These are phyloP conservation scores for Nitzschia sp. DNA, from an alignment of 108 stramenopile genomes.

Conservation along the genomic window DNA sequence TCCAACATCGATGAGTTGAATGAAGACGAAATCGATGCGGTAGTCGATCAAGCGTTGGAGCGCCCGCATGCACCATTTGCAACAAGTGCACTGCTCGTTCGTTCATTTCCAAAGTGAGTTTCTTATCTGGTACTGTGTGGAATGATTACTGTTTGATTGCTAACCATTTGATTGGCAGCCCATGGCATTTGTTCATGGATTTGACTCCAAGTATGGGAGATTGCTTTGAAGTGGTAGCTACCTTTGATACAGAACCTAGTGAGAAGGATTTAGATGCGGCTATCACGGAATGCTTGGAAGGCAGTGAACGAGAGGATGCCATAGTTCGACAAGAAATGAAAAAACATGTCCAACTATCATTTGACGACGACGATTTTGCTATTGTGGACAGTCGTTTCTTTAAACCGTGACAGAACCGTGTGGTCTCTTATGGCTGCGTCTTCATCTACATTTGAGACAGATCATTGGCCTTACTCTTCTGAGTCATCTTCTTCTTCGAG, in stretches of 20 bases:
- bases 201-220: constrained; percentile 80
- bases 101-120: constrained; percentile 83
- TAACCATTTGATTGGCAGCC: constrained; percentile 33
- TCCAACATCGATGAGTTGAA: neutral
- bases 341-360: constrained; percentile 55
- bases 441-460: neutral
- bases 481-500: constrained; percentile 1
- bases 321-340: constrained; percentile 90
- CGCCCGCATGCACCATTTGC: constrained; percentile 76
- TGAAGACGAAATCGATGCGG: constrained; percentile 45
- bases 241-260: constrained; percentile 77
- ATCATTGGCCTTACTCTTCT: neutral
- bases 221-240: constrained; percentile 88
- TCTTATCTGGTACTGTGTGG: neutral
- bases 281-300: constrained; percentile 87
- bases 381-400: neutral
- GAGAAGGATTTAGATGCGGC: constrained; percentile 79
- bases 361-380: constrained; percentile 14
- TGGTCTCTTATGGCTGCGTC: too few species aligned
- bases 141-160: neutral
- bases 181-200: constrained; percentile 92
- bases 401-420: too few species aligned
- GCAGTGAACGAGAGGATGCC: constrained; percentile 85
- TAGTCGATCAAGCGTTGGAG: constrained; percentile 28
- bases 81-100: constrained; percentile 86